phyloP scores from a whole-genome alignment of 2,329 filamentous ascomycete genomes.

The Phyllosticta capitalensis region DNA sequence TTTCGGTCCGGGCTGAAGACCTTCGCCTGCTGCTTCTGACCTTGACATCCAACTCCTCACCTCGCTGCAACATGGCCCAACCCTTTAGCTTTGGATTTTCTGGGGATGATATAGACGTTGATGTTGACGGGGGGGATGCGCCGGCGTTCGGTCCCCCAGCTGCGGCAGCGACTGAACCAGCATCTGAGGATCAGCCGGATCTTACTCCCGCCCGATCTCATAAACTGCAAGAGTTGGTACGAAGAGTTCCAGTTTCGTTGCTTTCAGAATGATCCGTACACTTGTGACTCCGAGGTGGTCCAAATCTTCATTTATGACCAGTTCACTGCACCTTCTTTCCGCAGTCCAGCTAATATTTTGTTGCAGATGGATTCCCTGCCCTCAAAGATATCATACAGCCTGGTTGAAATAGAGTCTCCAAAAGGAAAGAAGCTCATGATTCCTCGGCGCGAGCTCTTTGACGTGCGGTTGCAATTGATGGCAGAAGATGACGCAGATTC shows the following conservation, averaged over 20 bases:
- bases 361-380: constrained; percentile 50
- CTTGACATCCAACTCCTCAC: neutral
- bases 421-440: constrained; percentile 46
- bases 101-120: constrained; percentile 48
- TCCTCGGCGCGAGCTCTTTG: constrained; percentile 70
- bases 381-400: constrained; percentile 62
- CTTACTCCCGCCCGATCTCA: neutral
- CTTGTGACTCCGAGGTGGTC: neutral
- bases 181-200: neutral
- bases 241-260: constrained; percentile 13
- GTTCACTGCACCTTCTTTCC: neutral
- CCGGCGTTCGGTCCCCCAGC: neutral
- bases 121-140: constrained; percentile 27
- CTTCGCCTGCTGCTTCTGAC: neutral
- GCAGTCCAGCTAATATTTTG: neutral
- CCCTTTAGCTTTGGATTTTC: constrained; percentile 50
- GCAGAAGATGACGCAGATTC: constrained; percentile 47
- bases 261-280: neutral
- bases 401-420: constrained; percentile 51
- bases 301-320: neutral
- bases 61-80: constrained; percentile 6
- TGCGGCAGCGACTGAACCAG: neutral
- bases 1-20: neutral
- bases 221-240: constrained; percentile 38
- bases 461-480: constrained; percentile 73